Base-by-base conservation (phyloP, 2,329 filamentous ascomycete species). In the Tolypocladium amazonense region DNA sequence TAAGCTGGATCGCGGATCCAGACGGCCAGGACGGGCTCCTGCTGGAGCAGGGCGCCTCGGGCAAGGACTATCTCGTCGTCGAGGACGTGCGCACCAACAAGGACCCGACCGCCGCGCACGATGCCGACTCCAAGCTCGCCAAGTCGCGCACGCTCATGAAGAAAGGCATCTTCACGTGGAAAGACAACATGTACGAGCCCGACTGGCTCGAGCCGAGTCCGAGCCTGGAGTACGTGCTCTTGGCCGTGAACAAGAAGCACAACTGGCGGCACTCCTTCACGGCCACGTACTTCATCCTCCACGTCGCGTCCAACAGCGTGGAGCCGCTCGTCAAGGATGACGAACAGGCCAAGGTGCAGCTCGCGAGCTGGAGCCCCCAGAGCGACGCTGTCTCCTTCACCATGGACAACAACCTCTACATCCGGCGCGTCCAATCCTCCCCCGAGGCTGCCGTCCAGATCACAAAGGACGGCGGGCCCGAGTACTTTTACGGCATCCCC, bases 401-500 rank as follows among this genome's bases (percentile, higher is more conserved):
- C 1, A 81, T 88, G 64, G 82, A 92, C 62, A 97, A 99, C 75
- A 96, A 99, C 72, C 77, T 99, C 67, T 97, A 86, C 70, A 76
- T 97, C 53, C 87, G 94, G 57, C 85, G 85, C 4, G 65, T 84
- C 47, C 14, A 30, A 20, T 50, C 15, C 67, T 30, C 15, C 67
- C 62, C 8, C 4, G 76, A 83, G 25, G 75, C 81, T 20, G 81
- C 90, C 5, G 79, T 82, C 6, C 85, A 88, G 62, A 88, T 99
- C 66, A 97, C 94, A 1, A 85, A 79, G 58, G 93, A 99, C 70
- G 94, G 95, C 15, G 90, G 93, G 0, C 79, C 86, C 0, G 86
- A 97, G 66, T 85, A 94, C 61, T 99, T 99, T 74, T 97, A 99
- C 68, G 94, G 94, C 23, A 85, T 97, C 25, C 94, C 94, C 0